These are phyloP conservation scores for Drechslerella dactyloides DNA, from an alignment of 2,329 filamentous ascomycete genomes.

Conservation along the genomic window DNA sequence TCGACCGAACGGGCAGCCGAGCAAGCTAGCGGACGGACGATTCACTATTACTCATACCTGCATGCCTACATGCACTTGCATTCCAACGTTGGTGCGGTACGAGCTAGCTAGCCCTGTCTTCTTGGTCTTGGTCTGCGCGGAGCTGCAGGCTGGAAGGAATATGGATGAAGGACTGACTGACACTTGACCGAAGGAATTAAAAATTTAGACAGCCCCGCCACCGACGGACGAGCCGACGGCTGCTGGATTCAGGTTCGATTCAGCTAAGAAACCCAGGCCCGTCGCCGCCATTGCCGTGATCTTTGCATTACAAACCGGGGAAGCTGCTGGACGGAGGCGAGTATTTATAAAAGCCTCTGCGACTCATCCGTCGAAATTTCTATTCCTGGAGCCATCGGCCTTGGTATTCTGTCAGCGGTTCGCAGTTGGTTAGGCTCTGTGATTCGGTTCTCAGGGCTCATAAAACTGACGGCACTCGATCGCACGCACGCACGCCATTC, in stretches of 20 bases:
- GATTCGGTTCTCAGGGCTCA: constrained; percentile 47
- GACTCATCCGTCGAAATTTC: background rate
- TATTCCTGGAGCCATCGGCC: background rate
- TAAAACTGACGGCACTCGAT: background rate
- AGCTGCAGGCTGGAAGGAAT: too few species aligned
- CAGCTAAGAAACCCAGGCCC: too few species aligned
- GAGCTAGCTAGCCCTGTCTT: too few species aligned
- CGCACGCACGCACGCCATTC: too few species aligned
- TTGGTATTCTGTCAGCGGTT: background rate
- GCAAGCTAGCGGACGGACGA: too few species aligned
- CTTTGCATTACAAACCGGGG: too few species aligned
- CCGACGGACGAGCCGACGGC: constrained; percentile 1
- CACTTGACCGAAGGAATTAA: background rate
- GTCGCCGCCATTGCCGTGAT: too few species aligned
- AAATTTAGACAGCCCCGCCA: constrained; percentile 33
- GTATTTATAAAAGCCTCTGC: too few species aligned
- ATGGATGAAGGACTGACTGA: too few species aligned
- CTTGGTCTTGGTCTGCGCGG: background rate
- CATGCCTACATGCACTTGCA: constrained; percentile 1
- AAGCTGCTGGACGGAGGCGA: too few species aligned
- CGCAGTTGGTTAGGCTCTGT: constrained; percentile 14
- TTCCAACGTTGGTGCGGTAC: background rate
- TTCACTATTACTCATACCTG: constrained; percentile 26
- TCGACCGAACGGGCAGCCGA: constrained; percentile 3
- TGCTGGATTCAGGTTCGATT: too few species aligned